Percentiles rank a stretch among this genome's conserved stretches.
Conservation (phyloP, 768 basidiomycete species). For the Termitomyces sp. region DNA sequence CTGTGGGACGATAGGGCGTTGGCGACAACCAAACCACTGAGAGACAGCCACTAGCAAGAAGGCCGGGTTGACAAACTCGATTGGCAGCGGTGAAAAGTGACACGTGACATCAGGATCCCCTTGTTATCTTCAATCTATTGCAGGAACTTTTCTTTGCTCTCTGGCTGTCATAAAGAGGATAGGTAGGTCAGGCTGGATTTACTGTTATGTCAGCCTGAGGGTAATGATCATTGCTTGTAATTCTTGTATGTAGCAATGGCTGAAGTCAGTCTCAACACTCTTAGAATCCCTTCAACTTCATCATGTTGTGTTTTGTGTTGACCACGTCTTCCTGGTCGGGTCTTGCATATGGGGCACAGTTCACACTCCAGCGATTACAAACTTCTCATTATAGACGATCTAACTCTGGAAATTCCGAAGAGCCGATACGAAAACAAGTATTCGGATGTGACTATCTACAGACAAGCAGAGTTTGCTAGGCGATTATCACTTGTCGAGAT, state of each 20-base stretch:
- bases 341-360: slow-evolving; percentile 20
- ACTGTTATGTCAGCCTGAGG: background rate
- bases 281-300: slow-evolving; percentile 2
- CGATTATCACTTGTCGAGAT: slow-evolving; percentile 18
- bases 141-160: background rate
- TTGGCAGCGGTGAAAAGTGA: slow-evolving; percentile 2
- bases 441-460: slow-evolving; percentile 9
- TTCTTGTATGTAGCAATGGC: background rate
- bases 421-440: slow-evolving; percentile 17
- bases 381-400: slow-evolving; percentile 11
- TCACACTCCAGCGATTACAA: slow-evolving; percentile 16
- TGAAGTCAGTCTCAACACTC: background rate
- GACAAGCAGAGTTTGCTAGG: slow-evolving; percentile 12
- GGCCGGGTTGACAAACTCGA: background rate
- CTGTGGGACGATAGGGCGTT: slow-evolving; percentile 4
- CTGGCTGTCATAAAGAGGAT: background rate
- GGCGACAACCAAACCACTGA: slow-evolving; percentile 7
- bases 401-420: slow-evolving; percentile 1
- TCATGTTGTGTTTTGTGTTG: too few species aligned
- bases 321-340: slow-evolving; percentile 14
- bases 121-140: background rate
- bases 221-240: background rate
- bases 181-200: background rate
- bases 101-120: slow-evolving; percentile 9
- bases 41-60: slow-evolving; percentile 7